Evolutionary conservation across 805 yeast genomes (phyloP).

Genomic region (Hagleromyces aurorensis): DNA sequence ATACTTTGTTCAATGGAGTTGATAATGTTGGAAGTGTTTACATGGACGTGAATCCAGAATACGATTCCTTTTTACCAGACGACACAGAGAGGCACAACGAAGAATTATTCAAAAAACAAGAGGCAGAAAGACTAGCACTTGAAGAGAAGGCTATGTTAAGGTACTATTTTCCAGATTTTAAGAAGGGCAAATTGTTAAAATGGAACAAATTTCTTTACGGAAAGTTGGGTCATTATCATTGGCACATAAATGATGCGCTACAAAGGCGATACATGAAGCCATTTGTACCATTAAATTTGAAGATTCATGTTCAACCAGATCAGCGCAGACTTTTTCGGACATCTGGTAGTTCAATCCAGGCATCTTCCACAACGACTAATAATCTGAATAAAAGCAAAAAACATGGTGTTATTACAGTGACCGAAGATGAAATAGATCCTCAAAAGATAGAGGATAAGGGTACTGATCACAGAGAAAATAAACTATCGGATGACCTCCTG

Average conservation of each 20-base stretch:
- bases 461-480: conserved; percentile 14
- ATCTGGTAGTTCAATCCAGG: conserved; percentile 1
- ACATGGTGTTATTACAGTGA: conserved; percentile 16
- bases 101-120: conserved; percentile 11
- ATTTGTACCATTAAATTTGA: conserved; percentile 44
- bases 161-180: conserved; percentile 48
- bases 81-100: too few relatives aligned
- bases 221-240: conserved; percentile 40
- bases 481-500: conserved; percentile 46
- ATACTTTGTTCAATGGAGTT: conserved; percentile 29
- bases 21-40: conserved; percentile 13
- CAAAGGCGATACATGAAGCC: conserved; percentile 28
- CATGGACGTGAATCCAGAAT: conserved; percentile 17
- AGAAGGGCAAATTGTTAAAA: conserved; percentile 41
- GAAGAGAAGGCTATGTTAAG: conserved; percentile 34
- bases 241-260: conserved; percentile 29
- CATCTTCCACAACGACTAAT: conserved; percentile 1
- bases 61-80: conserved; percentile 12
- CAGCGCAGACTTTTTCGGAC: conserved; percentile 40
- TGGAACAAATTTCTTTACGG: conserved; percentile 48
- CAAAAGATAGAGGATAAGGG: conserved; percentile 17
- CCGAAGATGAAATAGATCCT: conserved; percentile 21
- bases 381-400: conserved; percentile 7
- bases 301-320: conserved; percentile 49
- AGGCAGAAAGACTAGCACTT: conserved; percentile 18